Base-by-base conservation (phyloP, 2,329 filamentous ascomycete genomes). In the Waltergamsia citrina region DNA sequence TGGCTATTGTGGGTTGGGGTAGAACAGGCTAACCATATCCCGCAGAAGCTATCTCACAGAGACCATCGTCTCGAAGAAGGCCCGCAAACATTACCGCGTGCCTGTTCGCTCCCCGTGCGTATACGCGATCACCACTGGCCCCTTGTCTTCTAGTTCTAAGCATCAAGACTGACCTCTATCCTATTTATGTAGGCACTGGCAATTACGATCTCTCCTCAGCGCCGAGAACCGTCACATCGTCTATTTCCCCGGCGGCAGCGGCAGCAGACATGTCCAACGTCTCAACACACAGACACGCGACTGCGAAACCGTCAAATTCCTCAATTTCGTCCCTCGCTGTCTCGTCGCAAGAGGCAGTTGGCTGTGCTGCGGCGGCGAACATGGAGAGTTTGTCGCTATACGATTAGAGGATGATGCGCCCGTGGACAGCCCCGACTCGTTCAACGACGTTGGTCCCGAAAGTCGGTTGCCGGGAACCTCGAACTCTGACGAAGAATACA, bases 131-230 rank as follows among this genome's bases (percentile, higher is more conserved):
- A 6, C n/a, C 24, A 10, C 24, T 26, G 24, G 15, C 9, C 5
- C 15, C 24, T n/a, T 24, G 22, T 24, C 22, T 8, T 24, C 22
- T 8, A 24, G 8, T n/a, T 24, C 22, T 24, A 8, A n/a, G 8
- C n/a, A 24, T 8, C 22, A 14, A 15, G 25, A 12, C 25, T n/a
- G 25, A 27, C 6, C 12, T 15, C 12, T 15, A n/a, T 24, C 8
- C 22, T n/a, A 8, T 27, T n/a, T 27, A 12, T 27, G 11, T 48
- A 88, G 82, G 44, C 85, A 92, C 60, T 88, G 82, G 78, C 85
- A 92, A 61, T 69, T 98, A 29, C 85, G 90, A 36, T 90, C 93
- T 46, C 79, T 94, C 45, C 83, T 96, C 52, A 90, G 85, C 55
- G 81, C 80, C 18, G 79, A 85, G 44, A 76, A 84, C 49, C 69